phyloP scores from a whole-genome alignment of 345 rosid genomes.

The Populus nigra region DNA sequence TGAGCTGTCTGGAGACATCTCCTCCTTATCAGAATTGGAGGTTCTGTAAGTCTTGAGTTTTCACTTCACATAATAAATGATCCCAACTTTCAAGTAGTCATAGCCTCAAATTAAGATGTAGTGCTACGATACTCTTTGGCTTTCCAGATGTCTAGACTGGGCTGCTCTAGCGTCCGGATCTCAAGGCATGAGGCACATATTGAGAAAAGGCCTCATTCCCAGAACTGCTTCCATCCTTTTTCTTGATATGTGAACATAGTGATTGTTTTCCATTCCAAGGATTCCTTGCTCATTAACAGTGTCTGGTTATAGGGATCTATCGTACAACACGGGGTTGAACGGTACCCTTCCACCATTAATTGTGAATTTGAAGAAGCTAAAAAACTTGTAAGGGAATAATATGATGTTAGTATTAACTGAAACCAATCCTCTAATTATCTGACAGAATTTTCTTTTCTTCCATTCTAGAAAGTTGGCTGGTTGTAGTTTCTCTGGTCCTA shows the following conservation, averaged over 20 bases:
- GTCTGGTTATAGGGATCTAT: conserved; percentile 65
- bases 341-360: conserved; percentile 69
- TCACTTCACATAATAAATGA: neutral
- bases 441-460: neutral
- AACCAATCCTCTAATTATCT: neutral
- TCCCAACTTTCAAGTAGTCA: neutral
- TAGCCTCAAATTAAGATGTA: too few relatives aligned
- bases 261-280: neutral
- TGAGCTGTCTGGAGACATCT: conserved; percentile 49
- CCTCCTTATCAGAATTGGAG: conserved; percentile 50
- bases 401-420: conserved; percentile 1
- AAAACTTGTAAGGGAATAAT: conserved; percentile 53
- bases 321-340: conserved; percentile 50
- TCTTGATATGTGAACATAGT: neutral
- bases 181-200: too few relatives aligned
- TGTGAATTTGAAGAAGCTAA: conserved; percentile 52
- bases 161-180: too few relatives aligned
- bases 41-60: conserved; percentile 49
- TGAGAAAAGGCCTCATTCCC: too few relatives aligned
- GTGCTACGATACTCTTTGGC: neutral
- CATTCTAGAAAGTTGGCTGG: conserved; percentile 62
- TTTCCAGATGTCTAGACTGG: too few relatives aligned
- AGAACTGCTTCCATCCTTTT: neutral
- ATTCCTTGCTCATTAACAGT: conserved; percentile 8
- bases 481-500: conserved; percentile 62